Evolutionary conservation across 768 basidiomycete genomes (phyloP), one percentile per base, ranked within the genome.

Genomic region (Chalciporus piperatus): DNA sequence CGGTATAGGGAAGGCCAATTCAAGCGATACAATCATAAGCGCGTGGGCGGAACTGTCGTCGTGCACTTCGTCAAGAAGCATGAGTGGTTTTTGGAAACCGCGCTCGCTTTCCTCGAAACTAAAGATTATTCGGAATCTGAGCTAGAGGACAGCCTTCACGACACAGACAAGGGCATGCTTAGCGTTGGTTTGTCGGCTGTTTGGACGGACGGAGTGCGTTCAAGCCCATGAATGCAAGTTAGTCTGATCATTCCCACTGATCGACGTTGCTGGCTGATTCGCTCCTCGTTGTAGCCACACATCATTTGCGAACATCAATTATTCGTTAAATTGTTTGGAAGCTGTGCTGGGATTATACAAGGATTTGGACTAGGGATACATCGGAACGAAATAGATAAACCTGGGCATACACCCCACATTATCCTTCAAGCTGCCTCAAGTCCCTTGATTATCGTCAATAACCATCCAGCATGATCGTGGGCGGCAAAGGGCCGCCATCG

Each of bases 21-120:
- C 57, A 79, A 68, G 44, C 82, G 81, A 41, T 90, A 90, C 62
- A 77, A 83, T 57, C 76, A 76, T 41, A 73, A 79, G 52, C 84
- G 88, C 19, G 81, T 92, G 9, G 96, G 96, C 4, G 97, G 96
- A 6, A 99, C 96, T 3, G 80, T 95, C 41, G 89, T 93, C 19
- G 93, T 99, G 46, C 96, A 99, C 72, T 98, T 92, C 67, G 87
- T 99, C 77, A 99, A 98, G 83, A 88, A 92, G 68, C 84, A 91
- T 57, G 88, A 90, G 73, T 99, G 96, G 96, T 98, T 89, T 72
- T 69, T 94, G 59, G 96, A 99, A 73, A 91, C 95, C 6, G 91
- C 92, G 11, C 72, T 93, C 11, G 93, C 92, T 16, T 74, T 99
- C 22, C 74, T 98, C 25, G 91, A 89, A 47, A 81, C 84, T n/a